Base-by-base conservation (phyloP, 305 asterid genomes). In the Stenogyne calaminthoides region DNA sequence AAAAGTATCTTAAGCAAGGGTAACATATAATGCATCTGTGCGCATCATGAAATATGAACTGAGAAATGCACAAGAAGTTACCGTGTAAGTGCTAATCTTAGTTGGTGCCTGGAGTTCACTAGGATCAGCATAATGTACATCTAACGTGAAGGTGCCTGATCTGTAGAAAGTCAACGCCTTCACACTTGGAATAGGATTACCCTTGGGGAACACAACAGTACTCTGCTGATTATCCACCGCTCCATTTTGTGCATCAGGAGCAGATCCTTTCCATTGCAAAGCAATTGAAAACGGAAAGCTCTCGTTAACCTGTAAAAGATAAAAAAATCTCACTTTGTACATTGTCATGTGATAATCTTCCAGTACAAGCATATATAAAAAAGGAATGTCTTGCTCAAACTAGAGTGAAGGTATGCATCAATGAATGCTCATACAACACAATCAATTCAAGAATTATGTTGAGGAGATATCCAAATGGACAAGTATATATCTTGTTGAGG, bases 151-250 rank as follows among this genome's bases (percentile, higher is more conserved):
- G 51, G 97, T 89, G 20, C 90, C 91, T 67, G 98, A 78, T 79
- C 96, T 81, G 76, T 87, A 92, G 88, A 95, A 92, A 34, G 98
- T 95, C 86, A 91, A 80, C 10, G 96, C 96, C 86, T 95, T 95
- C 81, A 89, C 83, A 74, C 99, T 95, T 44, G 99, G 97, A 67
- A 91, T 87, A 0, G 96, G 87, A 84, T 95, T 95, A n/a, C 98
- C 98, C 82, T 95, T 95, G 7, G 96, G 96, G 74, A 95, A 95
- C 51, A 95, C 97, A 36, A 91, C 67, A 2, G 93, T 88, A 78
- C 88, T 91, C 77, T 92, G 98, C 58, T 82, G 89, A 69, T 86
- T 86, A 68, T 92, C 99, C 22, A 42, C 73, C 6, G 77, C 86
- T 37, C 89, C 97, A 59, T 85, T 88, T 73, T 85, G 95, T 3